A percentile compares a stretch with the other conserved stretches of the same genome.
Conservation (phyloP, 495 filamentous ascomycete genomes). For the Xylaria intraflava region DNA sequence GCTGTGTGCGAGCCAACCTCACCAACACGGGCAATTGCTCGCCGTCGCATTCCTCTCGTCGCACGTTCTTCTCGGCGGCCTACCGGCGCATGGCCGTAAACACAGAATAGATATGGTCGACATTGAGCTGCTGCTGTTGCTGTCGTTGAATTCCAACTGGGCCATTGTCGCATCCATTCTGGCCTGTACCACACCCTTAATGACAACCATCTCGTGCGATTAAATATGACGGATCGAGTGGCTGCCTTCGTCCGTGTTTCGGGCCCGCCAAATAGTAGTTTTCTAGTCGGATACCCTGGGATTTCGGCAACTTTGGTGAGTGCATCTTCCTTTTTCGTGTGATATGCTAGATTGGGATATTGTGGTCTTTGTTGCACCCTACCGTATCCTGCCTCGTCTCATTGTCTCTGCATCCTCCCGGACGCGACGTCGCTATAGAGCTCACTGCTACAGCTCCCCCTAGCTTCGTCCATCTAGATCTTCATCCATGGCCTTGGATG, state of each 20-base stretch:
- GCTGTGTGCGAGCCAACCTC: background rate
- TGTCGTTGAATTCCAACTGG: slow-evolving; percentile 4
- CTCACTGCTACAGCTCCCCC: background rate
- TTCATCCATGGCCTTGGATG: slow-evolving; percentile 5
- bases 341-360: background rate
- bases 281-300: slow-evolving; percentile 92
- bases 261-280: slow-evolving; percentile 94
- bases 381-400: background rate
- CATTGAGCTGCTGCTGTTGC: slow-evolving; percentile 12
- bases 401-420: background rate
- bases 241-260: slow-evolving; percentile 94
- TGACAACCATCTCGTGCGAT: slow-evolving; percentile 19
- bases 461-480: background rate
- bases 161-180: slow-evolving; percentile 6
- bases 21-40: slow-evolving; percentile 1
- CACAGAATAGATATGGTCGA: slow-evolving; percentile 23
- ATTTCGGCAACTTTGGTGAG: slow-evolving; percentile 96
- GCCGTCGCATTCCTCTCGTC: slow-evolving; percentile 18
- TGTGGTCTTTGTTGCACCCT: background rate
- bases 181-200: slow-evolving; percentile 14
- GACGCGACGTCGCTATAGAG: background rate
- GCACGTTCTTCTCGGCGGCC: slow-evolving; percentile 14
- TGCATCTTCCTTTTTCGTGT: slow-evolving; percentile 5
- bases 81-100: slow-evolving; percentile 24
- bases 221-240: slow-evolving; percentile 46